phyloP scores from a whole-genome alignment of 2,329 filamentous ascomycete genomes.

The Xylaria hypoxylon region DNA sequence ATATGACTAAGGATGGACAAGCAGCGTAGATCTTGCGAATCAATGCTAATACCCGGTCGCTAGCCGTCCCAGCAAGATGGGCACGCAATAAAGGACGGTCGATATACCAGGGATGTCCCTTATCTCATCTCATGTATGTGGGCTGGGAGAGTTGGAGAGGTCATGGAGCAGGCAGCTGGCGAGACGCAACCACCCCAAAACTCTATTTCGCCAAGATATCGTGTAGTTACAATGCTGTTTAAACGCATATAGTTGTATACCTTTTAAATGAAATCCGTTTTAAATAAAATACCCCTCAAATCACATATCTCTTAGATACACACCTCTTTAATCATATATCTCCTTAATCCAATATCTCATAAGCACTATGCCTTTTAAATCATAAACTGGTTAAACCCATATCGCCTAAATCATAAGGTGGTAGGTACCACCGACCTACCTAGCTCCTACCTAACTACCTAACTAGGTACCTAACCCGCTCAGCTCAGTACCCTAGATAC shows the following conservation, averaged over 20 bases:
- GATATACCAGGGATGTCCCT: conserved; percentile 24
- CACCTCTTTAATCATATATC: too few relatives aligned
- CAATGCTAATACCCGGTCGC: conserved; percentile 13
- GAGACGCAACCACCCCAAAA: not conserved
- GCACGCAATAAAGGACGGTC: conserved; percentile 4
- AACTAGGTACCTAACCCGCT: too few relatives aligned
- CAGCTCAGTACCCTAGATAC: too few relatives aligned
- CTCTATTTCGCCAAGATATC: conserved; percentile 5
- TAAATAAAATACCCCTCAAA: too few relatives aligned
- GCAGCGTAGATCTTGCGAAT: conserved; percentile 29
- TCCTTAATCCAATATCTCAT: too few relatives aligned
- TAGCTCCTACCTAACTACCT: too few relatives aligned
- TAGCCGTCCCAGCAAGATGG: conserved; percentile 18
- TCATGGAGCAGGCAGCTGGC: conserved; percentile 1
- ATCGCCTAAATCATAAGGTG: too few relatives aligned
- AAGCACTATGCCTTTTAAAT: too few relatives aligned
- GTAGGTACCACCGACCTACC: too few relatives aligned
- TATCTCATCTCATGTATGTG: conserved; percentile 17
- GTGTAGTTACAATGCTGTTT: not conserved
- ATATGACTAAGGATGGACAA: conserved; percentile 13
- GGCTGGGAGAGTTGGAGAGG: conserved; percentile 12
- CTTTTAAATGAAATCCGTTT: not conserved
- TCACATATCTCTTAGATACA: too few relatives aligned
- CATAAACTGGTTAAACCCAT: too few relatives aligned
- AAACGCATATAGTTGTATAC: not conserved